Base-by-base conservation (phyloP, 2,329 filamentous ascomycete genomes). In the Corniculantispora saksenae region DNA sequence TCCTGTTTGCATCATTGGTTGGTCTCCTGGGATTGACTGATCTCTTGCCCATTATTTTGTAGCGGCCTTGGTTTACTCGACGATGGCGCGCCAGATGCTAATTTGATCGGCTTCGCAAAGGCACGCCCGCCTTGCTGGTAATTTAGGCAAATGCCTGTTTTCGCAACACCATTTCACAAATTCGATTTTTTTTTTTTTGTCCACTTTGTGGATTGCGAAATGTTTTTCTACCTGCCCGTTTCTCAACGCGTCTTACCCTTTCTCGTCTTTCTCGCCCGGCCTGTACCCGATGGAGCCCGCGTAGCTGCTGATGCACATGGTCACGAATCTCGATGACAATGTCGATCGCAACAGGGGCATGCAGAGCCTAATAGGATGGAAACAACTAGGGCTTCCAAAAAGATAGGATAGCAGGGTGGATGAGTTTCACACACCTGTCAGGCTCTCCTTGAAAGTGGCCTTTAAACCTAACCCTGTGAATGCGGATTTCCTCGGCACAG, bases 251-350 rank as follows among this genome's bases (percentile, higher is more conserved):
- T 50, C 23, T 25, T 15, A 13, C 13, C 12, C 10, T 54, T 54
- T 19, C 17, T 45, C 13, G 53, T 38, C 2, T 21, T 15, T 13
- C 38, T 17, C 21, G 27, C 32, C 32, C 23, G 23, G 55, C 40
- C 40, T 7, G 40, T 29, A 8, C 5, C 50, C n/a, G 50, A 62
- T 55, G 50, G 38, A 21, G 17, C 38, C 50, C 29, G 50, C n/a
- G n/a, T n/a, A 25, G 29, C 29, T 47, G 12, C 50, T 47, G 60
- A 55, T 62, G 50, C 48, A n/a, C 48, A 45, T 17, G 35, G 35
- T 47, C 40, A 45, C 23, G 17, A 55, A 62, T 62, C 60, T 62
- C 60, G 60, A 62, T 62, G 60, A 61, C 32, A 43, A 21, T 21
- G 58, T 19, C 58, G 58, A 61, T 61, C 58, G 47, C 48, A 25